These are phyloP conservation scores for Sporothrix dimorphospora DNA, from an alignment of 2,329 filamentous ascomycete genomes.

Conservation along the genomic window DNA sequence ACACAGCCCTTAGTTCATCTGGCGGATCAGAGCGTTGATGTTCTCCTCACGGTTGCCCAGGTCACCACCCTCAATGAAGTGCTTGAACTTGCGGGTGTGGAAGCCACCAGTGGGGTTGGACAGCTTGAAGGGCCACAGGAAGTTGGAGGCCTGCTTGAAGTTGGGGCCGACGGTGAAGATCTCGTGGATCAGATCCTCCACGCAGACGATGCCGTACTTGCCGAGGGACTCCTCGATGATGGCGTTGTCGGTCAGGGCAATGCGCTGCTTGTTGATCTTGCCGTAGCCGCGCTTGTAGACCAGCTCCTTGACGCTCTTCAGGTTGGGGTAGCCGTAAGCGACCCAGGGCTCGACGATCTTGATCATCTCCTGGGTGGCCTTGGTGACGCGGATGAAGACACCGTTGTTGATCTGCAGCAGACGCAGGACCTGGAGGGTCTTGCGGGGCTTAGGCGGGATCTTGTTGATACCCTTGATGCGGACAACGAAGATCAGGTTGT, in stretches of 20 bases:
- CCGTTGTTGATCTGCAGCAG: conserved; percentile 99
- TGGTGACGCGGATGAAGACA: conserved; percentile 96
- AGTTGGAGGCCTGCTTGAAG: conserved; percentile 99
- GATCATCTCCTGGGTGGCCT: conserved; percentile 96
- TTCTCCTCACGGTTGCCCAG: conserved; percentile 97
- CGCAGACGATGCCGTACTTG: conserved; percentile 98
- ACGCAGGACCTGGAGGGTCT: conserved; percentile 99
- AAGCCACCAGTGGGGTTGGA: conserved; percentile 98
- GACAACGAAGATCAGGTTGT: conserved; percentile 96
- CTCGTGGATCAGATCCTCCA: conserved; percentile 99
- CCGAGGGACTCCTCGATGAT: conserved; percentile 96
- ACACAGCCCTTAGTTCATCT: conserved; percentile 85
- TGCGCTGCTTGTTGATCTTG: conserved; percentile 97
- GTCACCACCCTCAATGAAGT: conserved; percentile 98
- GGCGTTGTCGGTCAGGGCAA: conserved; percentile 95
- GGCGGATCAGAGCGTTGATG: conserved; percentile 94
- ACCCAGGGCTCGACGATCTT: conserved; percentile 99
- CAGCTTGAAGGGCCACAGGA: conserved; percentile 99
- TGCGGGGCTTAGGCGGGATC: conserved; percentile 99
- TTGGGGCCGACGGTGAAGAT: conserved; percentile 98
- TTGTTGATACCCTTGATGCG: conserved; percentile 99
- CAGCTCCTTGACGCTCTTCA: conserved; percentile 98
- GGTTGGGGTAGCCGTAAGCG: conserved; percentile 98
- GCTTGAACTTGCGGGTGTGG: conserved; percentile 96
- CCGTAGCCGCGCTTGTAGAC: conserved; percentile 99